A percentile compares a stretch with the other conserved stretches of the same genome.
Evolutionary conservation across 495 filamentous ascomycete species (phyloP).

Genomic region (Talaromyces ruber): DNA sequence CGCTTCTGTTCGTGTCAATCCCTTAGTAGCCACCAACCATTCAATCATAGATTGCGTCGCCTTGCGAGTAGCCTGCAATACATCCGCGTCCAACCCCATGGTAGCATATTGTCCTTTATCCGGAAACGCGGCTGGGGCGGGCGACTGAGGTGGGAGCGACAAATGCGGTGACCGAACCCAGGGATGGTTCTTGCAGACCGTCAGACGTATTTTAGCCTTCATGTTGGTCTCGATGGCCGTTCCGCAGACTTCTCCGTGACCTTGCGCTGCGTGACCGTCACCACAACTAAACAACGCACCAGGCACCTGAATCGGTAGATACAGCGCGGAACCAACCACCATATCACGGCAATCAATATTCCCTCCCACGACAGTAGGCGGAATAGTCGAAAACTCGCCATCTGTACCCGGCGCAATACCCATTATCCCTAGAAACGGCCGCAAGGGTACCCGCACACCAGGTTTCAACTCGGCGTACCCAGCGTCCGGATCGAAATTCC

Average conservation of each 20-base stretch:
- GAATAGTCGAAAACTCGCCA: conserved; percentile 39
- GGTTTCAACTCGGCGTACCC: conserved; percentile 33
- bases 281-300: conserved; percentile 46
- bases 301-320: conserved; percentile 36
- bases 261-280: conserved; percentile 46
- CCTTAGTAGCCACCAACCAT: conserved; percentile 37
- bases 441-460: conserved; percentile 34
- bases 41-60: conserved; percentile 33
- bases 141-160: conserved; percentile 21
- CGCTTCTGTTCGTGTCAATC: conserved; percentile 32
- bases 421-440: conserved; percentile 43
- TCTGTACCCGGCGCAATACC: conserved; percentile 36
- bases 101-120: conserved; percentile 37
- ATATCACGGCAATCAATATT: conserved; percentile 44
- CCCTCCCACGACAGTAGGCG: conserved; percentile 40
- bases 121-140: conserved; percentile 16
- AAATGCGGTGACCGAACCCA: conserved; percentile 38
- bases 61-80: conserved; percentile 35
- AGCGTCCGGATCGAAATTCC: conserved; percentile 31
- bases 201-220: conserved; percentile 35
- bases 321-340: conserved; percentile 32
- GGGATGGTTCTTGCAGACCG: conserved; percentile 32
- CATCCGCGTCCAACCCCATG: conserved; percentile 33
- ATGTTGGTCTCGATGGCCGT: conserved; percentile 47
- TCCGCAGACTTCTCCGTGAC: conserved; percentile 46